Base-by-base conservation (phyloP, 225 moss, liverwort and hornwort genomes). In the Physcomitrellopsis africana region DNA sequence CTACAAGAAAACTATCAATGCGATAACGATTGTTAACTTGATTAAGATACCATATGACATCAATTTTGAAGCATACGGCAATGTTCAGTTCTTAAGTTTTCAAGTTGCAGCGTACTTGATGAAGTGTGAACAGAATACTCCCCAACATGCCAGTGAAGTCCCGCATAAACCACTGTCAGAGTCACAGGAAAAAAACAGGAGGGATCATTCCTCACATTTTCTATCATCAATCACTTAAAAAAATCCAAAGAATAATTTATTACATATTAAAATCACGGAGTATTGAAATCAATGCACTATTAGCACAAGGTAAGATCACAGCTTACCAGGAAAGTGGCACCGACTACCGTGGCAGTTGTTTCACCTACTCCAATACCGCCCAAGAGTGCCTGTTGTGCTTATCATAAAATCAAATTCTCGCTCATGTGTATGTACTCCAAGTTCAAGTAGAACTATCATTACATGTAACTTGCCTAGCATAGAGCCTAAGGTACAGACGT, bases 71-170 rank as follows among this genome's bases (percentile, higher is more conserved):
- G 18, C 63, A 76, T 47, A 74, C 22, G 53, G 42, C 51, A 68
- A 65, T 69, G 59, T 57, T 72, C 60, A 65, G 59, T 61, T 71
- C 49, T 73, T 22, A 70, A 37, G 1, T 79, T 66, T 23, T 44
- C 43, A 62, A 58, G 59, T 69, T 17, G 37, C 43, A 56, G n/a
- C 80, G 70, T 84, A 99, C 95, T 82, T 99, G 99, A 76, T 85
- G 83, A 20, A 95, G 95, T 9, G 99, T 95, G 74, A 99, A 95
- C 47, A 99, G 85, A 74, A 95, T 99, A 59, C 99, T 93, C 60
- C 94, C 95, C 59, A 95, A 76, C 99, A 95, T 99, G 81, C 99
- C 99, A 46, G 99, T 99, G 72, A 99, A 95, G 83, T 99, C 95
- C 29, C 95, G 90, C 56, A 93, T 84, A 79, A 95, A 99, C 95